Evolutionary conservation across 108 stramenopile genomes (phyloP), one percentile per base, ranked within the genome.

Genomic region (Nitzschia sp.): DNA sequence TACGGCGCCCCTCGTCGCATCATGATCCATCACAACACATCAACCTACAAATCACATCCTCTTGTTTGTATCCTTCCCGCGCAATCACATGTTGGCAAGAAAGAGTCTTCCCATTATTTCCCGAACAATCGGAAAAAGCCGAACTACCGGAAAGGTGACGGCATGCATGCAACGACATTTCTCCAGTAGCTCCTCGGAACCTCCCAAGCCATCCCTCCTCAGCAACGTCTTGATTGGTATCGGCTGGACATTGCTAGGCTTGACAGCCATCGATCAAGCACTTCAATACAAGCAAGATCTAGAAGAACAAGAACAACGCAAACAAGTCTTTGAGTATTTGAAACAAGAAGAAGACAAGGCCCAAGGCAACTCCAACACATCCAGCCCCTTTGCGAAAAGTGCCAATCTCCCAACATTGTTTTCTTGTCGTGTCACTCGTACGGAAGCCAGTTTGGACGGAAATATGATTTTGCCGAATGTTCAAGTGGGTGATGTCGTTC

Each of bases 401-500:
- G 57, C 43, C 15, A 67, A 25, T 46, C 53, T 63, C 17, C 73
- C 72, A 6, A 69, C 75, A 8, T 52, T 79, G 34, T 92, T 89
- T 69, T 21, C 69, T 40, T 85, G 83, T 62, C 63, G 64, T 34
- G 57, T 65, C 14, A 40, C 24, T 51, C 69, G 62, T 37, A 60
- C 61, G 2, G 75, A 76, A 56, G 25, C 68, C 1, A 46, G 63
- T 41, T 57, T 73, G 29, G 72, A 72, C 53, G 69, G 72, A 42
- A 73, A 64, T 41, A 73, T 73, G 62, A 81, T 81, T 69, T 57
- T 64, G 73, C 79, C 19, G 29, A 77, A 77, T 75, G 62, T 93
- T 8, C 62, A 81, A 55, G 78, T 84, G 6, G 87, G 87, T 3
- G 89, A 90, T 68, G 73, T 83, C 7, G 84, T 93, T 17, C 69